Conservation (phyloP, 805 yeast species). For the Ogataea corticis region DNA sequence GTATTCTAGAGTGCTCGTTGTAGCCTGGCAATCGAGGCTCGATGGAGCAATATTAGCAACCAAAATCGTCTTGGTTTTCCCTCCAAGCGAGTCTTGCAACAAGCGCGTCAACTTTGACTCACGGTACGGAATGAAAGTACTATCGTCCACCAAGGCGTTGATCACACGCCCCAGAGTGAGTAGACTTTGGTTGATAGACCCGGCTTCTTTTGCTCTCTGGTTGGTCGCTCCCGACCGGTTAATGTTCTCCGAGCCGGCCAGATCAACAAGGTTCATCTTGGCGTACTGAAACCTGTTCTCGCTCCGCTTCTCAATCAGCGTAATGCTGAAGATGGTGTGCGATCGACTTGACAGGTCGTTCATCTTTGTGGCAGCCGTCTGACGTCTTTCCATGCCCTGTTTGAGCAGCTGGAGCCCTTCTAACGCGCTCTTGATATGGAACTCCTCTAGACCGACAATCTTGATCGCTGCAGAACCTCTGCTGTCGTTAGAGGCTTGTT, state of each 20-base stretch:
- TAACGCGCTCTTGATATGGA: constrained; percentile 50
- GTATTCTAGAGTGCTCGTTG: constrained; percentile 53
- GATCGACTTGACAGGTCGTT: constrained; percentile 75
- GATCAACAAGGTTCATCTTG: constrained; percentile 72
- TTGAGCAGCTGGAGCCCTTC: constrained; percentile 58
- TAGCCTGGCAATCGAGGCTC: constrained; percentile 46
- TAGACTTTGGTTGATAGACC: constrained; percentile 85
- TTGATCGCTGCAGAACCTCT: constrained; percentile 34
- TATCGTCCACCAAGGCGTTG: constrained; percentile 63
- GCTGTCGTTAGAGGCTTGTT: constrained; percentile 14
- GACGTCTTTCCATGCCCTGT: constrained; percentile 58
- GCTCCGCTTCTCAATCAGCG: constrained; percentile 46
- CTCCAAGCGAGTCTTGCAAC: constrained; percentile 78
- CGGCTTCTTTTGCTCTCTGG: constrained; percentile 90
- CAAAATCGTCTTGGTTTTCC: constrained; percentile 85
- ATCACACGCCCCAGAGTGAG: constrained; percentile 88
- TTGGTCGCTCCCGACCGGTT: constrained; percentile 83
- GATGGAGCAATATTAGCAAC: constrained; percentile 84
- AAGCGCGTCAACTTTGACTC: constrained; percentile 77
- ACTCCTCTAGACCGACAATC: constrained; percentile 67
- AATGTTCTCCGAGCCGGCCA: constrained; percentile 95
- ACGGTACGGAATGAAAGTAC: constrained; percentile 71
- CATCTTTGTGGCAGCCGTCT: constrained; percentile 72
- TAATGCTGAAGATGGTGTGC: constrained; percentile 72
- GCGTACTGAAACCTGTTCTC: constrained; percentile 32